Percentiles rank a stretch among this genome's conserved stretches.
Conservation (phyloP, 176 grass and related monocot species). For the barley (Hordeum vulgare) region DNA sequence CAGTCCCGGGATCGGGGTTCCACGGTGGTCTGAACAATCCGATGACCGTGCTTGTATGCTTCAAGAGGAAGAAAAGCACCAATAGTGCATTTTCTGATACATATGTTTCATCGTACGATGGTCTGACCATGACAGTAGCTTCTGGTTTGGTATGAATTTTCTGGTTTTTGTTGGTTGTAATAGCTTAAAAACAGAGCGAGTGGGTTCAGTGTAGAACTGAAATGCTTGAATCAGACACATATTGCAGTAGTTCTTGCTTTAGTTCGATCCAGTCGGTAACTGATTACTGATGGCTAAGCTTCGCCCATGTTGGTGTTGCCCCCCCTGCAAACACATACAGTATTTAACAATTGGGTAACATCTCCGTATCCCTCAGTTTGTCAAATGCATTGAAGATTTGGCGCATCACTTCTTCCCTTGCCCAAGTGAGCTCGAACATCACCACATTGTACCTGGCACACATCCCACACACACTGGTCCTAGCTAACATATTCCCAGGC, state of each 20-base stretch:
- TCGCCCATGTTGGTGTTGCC: neutral
- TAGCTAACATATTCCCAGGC: neutral
- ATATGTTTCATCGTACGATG: neutral
- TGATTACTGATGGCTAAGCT: neutral
- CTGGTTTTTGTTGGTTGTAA: neutral
- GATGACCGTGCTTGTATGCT: neutral
- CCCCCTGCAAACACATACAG: neutral
- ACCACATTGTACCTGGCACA: constrained; percentile 3
- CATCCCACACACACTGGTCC: neutral
- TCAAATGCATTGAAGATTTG: neutral
- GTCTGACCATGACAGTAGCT: neutral
- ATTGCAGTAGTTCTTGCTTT: neutral
- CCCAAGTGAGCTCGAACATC: neutral
- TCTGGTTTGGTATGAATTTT: neutral
- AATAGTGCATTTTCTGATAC: neutral
- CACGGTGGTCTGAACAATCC: neutral
- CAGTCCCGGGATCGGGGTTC: neutral
- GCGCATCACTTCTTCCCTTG: neutral
- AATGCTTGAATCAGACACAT: neutral
- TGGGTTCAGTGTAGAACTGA: neutral
- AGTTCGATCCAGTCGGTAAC: neutral
- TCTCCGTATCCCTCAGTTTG: neutral
- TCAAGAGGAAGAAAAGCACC: neutral
- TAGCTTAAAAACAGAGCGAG: neutral
- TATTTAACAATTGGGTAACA: neutral